Evolutionary conservation across 2,329 filamentous ascomycete genomes (phyloP).

Genomic region (Simplicillium aogashimaense): DNA sequence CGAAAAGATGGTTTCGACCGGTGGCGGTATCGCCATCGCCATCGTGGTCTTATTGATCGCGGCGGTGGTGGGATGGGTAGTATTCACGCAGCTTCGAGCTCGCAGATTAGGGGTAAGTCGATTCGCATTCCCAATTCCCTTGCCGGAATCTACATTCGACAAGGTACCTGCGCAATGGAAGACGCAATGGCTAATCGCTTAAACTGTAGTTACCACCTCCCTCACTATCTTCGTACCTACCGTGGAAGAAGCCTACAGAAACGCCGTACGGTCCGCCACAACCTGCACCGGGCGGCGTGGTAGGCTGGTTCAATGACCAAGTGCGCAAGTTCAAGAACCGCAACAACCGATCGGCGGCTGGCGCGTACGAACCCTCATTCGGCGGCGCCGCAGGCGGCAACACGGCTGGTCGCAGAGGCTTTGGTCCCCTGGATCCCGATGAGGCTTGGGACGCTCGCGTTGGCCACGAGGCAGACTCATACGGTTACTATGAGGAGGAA

Average conservation of each 20-base stretch:
- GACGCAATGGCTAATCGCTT: neutral
- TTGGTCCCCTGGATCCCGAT: constrained; percentile 67
- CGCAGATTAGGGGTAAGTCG: constrained; percentile 56
- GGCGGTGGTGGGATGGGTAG: constrained; percentile 54
- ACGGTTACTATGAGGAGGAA: constrained; percentile 65
- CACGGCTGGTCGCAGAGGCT: constrained; percentile 34
- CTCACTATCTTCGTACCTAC: constrained; percentile 57
- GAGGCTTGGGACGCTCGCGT: constrained; percentile 80
- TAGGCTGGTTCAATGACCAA: constrained; percentile 65
- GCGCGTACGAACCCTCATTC: constrained; percentile 56
- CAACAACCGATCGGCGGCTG: constrained; percentile 55
- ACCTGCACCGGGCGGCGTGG: constrained; percentile 50
- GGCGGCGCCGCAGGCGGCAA: constrained; percentile 27
- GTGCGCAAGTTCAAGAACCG: constrained; percentile 53
- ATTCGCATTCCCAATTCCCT: no score
- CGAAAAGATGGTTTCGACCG: constrained; percentile 42
- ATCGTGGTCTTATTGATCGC: constrained; percentile 51
- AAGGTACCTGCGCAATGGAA: no score
- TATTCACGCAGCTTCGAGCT: constrained; percentile 64
- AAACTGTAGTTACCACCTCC: constrained; percentile 55
- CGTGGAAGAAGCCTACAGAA: constrained; percentile 46
- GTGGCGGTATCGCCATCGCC: constrained; percentile 64
- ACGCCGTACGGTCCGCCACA: constrained; percentile 39
- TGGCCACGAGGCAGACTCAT: constrained; percentile 59
- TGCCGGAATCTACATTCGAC: no score